phyloP scores from a whole-genome alignment of 2,329 filamentous ascomycete genomes.

The Cytospora mali region DNA sequence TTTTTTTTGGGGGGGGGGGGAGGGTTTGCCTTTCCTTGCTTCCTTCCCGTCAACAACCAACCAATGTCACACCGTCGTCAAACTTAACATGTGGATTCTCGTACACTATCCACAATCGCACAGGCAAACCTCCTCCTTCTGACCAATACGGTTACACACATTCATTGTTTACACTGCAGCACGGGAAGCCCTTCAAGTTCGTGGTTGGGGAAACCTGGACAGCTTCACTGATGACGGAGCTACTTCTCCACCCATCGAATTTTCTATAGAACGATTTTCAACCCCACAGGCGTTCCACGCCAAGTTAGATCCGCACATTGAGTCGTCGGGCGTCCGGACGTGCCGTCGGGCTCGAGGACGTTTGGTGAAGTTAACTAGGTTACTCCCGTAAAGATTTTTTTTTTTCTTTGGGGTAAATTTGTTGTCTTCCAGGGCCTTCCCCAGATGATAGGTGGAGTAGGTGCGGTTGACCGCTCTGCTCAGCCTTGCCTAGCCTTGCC shows the following conservation, averaged over 20 bases:
- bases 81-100: background rate
- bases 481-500: slow-evolving; percentile 23
- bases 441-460: slow-evolving; percentile 15
- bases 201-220: slow-evolving; percentile 26
- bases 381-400: background rate
- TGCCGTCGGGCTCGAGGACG: slow-evolving; percentile 16
- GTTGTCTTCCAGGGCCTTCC: slow-evolving; percentile 20
- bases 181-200: background rate
- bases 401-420: background rate
- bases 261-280: slow-evolving; percentile 28
- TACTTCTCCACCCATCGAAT: slow-evolving; percentile 27
- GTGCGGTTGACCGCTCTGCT: slow-evolving; percentile 6
- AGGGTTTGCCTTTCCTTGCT: no score
- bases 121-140: background rate
- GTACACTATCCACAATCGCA: background rate
- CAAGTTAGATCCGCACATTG: slow-evolving; percentile 16
- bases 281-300: slow-evolving; percentile 24
- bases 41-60: background rate
- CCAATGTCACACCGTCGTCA: background rate
- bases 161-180: background rate
- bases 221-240: slow-evolving; percentile 15
- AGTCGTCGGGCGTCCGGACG: slow-evolving; percentile 17
- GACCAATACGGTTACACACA: background rate
- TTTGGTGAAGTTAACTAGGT: no score
- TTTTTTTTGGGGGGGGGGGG: no score